Percentiles rank a stretch among this genome's conserved stretches.
Evolutionary conservation across 768 basidiomycete species (phyloP).

Genomic region (Serpula lacrymans): DNA sequence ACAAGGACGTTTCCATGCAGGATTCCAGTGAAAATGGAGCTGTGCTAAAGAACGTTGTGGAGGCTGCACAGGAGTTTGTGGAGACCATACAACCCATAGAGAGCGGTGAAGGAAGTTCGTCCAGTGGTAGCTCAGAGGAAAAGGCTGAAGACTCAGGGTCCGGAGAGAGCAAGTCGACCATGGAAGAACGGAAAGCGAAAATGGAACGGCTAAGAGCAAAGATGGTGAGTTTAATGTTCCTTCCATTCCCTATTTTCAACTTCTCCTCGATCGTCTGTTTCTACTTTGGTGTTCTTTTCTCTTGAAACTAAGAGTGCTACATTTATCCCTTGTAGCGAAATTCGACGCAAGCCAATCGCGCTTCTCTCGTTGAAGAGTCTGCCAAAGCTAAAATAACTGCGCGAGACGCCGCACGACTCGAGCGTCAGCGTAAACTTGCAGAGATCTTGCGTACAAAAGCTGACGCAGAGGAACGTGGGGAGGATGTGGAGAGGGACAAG

Average conservation of each 20-base stretch:
- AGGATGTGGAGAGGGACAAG: slow-evolving; percentile 85
- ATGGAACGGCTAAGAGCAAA: slow-evolving; percentile 71
- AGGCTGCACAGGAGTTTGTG: slow-evolving; percentile 25
- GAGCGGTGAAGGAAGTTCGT: slow-evolving; percentile 22
- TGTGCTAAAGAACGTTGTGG: slow-evolving; percentile 20
- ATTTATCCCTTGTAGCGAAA: slow-evolving; percentile 47
- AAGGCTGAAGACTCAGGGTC: slow-evolving; percentile 8
- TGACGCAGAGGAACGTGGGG: slow-evolving; percentile 88
- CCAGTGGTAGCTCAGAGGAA: slow-evolving; percentile 15
- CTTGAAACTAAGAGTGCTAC: not conserved
- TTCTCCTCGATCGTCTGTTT: no score
- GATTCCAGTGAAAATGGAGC: slow-evolving; percentile 7
- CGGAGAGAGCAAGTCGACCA: slow-evolving; percentile 33
- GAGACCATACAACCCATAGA: no score
- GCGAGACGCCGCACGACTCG: slow-evolving; percentile 78
- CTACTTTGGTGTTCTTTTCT: not conserved
- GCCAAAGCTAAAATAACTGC: slow-evolving; percentile 72
- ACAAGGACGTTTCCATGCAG: no score
- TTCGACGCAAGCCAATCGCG: slow-evolving; percentile 80
- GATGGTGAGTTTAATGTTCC: slow-evolving; percentile 57
- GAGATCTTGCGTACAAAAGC: slow-evolving; percentile 82
- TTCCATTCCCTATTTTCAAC: not conserved
- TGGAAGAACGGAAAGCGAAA: slow-evolving; percentile 77
- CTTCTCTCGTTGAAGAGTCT: slow-evolving; percentile 81
- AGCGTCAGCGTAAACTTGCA: slow-evolving; percentile 87